Conservation (phyloP, 345 rosid species). For the Sisymbrium altissimum region DNA sequence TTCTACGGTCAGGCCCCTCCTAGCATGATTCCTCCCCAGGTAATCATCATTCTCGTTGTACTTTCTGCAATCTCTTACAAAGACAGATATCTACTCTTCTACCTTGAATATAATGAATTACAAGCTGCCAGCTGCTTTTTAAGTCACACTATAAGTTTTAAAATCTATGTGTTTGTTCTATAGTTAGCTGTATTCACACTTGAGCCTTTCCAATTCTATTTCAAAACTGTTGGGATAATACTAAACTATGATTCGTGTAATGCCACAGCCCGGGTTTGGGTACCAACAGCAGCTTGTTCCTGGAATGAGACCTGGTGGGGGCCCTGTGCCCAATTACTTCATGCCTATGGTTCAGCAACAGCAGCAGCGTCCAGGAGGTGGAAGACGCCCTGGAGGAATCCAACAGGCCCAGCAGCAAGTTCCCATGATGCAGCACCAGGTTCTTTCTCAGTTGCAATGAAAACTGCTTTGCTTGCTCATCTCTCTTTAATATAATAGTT, state of each 20-base stretch:
- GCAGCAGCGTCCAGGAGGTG: conserved; percentile 77
- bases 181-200: not conserved
- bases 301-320: conserved; percentile 87
- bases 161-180: not conserved
- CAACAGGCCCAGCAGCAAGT: conserved; percentile 78
- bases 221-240: not conserved
- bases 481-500: not conserved
- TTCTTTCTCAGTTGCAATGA: conserved; percentile 13
- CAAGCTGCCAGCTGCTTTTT: not conserved
- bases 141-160: not conserved
- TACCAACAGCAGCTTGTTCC: conserved; percentile 97
- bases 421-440: conserved; percentile 77
- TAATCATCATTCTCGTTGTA: conserved; percentile 20
- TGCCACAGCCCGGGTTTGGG: conserved; percentile 77
- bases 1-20: conserved; percentile 91
- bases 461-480: not conserved
- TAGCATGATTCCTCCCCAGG: conserved; percentile 85
- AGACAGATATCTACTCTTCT: not conserved
- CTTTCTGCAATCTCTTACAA: too few relatives aligned
- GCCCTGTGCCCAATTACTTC: conserved; percentile 68
- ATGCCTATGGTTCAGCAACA: conserved; percentile 95
- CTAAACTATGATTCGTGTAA: not conserved
- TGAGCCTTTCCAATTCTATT: not conserved
- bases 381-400: conserved; percentile 63
- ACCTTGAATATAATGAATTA: not conserved